These are phyloP conservation scores for Pseudozyma sp. DNA, from an alignment of 1,284 basidiomycete species.

Conservation along the genomic window DNA sequence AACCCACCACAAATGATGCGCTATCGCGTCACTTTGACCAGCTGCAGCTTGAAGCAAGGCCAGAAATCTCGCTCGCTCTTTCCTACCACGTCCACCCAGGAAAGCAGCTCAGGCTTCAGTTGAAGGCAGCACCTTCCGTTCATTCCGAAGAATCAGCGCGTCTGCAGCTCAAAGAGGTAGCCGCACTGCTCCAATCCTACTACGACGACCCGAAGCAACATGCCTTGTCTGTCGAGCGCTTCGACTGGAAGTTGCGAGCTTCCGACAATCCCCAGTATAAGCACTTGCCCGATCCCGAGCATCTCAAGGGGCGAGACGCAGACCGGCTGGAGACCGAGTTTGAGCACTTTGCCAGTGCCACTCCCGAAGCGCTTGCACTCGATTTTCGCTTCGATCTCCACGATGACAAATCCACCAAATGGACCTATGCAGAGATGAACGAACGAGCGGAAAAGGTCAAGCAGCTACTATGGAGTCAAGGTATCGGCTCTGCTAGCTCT, in stretches of 20 bases:
- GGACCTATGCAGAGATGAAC: slow-evolving; percentile 62
- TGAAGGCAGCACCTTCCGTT: slow-evolving; percentile 46
- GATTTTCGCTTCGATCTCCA: slow-evolving; percentile 57
- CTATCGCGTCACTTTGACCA: slow-evolving; percentile 19
- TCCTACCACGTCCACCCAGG: slow-evolving; percentile 13
- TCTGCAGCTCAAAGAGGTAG: slow-evolving; percentile 49
- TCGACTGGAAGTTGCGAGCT: slow-evolving; percentile 43
- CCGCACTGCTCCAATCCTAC: slow-evolving; percentile 45
- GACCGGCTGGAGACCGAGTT: slow-evolving; percentile 57
- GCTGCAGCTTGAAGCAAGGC: slow-evolving; percentile 19
- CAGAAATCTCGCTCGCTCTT: slow-evolving; percentile 37
- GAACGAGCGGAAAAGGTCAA: slow-evolving; percentile 52
- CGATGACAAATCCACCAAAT: slow-evolving; percentile 25
- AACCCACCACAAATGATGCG: neutral
- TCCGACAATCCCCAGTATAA: slow-evolving; percentile 46
- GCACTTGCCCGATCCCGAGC: slow-evolving; percentile 37
- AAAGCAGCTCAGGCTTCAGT: slow-evolving; percentile 17
- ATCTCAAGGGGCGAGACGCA: slow-evolving; percentile 28
- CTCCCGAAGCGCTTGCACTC: slow-evolving; percentile 53
- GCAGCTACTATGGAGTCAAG: slow-evolving; percentile 44
- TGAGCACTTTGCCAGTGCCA: slow-evolving; percentile 42
- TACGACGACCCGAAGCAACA: slow-evolving; percentile 22
- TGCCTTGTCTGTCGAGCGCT: slow-evolving; percentile 40
- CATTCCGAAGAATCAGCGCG: slow-evolving; percentile 51
- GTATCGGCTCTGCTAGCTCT: slow-evolving; percentile 45